Conservation (phyloP, 2,329 filamentous ascomycete species). For the Alternaria consortialis region DNA sequence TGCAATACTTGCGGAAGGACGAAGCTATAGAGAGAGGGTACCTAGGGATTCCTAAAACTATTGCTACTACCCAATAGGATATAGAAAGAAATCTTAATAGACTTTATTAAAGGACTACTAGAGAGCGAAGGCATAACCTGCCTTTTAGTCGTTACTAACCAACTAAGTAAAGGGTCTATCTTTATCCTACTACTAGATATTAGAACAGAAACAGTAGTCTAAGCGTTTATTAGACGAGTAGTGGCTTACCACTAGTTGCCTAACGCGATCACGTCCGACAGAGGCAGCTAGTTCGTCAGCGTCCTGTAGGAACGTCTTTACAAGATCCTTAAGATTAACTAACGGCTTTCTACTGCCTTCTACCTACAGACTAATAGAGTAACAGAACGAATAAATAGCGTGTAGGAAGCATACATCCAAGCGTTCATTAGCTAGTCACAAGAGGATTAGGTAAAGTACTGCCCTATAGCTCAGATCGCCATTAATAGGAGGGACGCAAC, state of each 20-base stretch:
- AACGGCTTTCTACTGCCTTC: constrained; percentile 1
- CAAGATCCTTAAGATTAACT: neutral
- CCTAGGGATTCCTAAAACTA: constrained; percentile 3
- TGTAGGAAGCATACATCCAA: neutral
- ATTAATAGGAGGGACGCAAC: neutral
- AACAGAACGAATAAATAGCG: constrained; percentile 3
- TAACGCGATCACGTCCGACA: neutral
- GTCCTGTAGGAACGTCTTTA: neutral
- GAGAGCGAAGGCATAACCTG: no score
- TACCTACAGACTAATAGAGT: constrained; percentile 6
- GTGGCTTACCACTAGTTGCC: neutral
- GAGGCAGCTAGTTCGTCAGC: neutral
- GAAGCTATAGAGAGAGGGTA: neutral
- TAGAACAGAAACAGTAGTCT: neutral
- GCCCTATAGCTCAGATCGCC: neutral
- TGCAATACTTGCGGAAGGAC: neutral
- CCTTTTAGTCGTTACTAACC: constrained; percentile 1
- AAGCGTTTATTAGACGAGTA: neutral
- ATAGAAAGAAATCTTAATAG: constrained; percentile 3
- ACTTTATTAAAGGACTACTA: constrained; percentile 3
- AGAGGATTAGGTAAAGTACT: neutral
- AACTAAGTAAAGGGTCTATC: neutral
- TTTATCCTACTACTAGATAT: neutral
- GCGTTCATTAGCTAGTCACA: neutral
- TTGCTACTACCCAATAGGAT: constrained; percentile 1